A percentile compares a stretch with the other conserved stretches of the same genome.
phyloP scores from a whole-genome alignment of 169 alveolate species.

The Plasmodium cynomolgi region DNA sequence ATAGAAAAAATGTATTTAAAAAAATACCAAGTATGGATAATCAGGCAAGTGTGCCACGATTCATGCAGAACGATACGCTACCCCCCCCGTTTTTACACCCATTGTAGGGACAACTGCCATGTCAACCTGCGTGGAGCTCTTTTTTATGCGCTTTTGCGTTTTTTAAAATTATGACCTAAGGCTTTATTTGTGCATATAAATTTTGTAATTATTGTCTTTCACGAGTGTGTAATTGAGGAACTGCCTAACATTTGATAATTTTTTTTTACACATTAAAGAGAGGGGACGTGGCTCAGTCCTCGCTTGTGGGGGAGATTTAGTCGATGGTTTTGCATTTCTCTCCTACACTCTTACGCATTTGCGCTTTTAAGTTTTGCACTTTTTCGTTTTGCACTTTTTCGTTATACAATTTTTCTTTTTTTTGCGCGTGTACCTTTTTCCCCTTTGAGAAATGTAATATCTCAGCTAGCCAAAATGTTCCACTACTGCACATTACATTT shows the following conservation, averaged over 20 bases:
- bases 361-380: not conserved
- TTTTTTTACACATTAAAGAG: not conserved
- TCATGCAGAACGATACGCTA: not conserved
- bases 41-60: not conserved
- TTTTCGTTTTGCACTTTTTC: not conserved
- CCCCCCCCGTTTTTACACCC: not conserved
- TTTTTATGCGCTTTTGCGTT: not conserved
- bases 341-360: not conserved
- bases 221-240: conserved; percentile 11
- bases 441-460: not conserved
- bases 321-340: not conserved
- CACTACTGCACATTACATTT: not conserved
- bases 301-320: not conserved
- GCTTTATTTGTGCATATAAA: not conserved
- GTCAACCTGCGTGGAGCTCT: not conserved
- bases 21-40: not conserved
- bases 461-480: conserved; percentile 6
- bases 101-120: not conserved
- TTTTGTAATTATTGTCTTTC: not conserved
- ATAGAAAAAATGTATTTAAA: not conserved
- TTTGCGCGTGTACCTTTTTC: not conserved
- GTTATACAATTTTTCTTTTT: conserved; percentile 1
- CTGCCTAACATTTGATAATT: not conserved
- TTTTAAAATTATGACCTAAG: not conserved
- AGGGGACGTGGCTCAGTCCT: not conserved